phyloP scores from a whole-genome alignment of 352 stramenopile species.

The Pythium vanterpoolii region DNA sequence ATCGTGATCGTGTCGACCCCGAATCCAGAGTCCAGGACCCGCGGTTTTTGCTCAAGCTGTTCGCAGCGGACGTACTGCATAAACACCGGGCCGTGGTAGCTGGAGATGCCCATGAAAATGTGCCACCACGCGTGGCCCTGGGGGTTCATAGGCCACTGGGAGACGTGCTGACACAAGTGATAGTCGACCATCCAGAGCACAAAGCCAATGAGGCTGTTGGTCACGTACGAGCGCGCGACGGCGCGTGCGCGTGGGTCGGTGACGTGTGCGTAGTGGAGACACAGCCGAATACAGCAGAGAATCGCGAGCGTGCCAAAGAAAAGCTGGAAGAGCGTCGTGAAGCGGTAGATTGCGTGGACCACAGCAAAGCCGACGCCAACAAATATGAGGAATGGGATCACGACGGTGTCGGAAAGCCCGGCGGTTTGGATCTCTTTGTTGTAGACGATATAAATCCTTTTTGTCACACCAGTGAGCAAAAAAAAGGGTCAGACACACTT shows the following conservation, averaged over 20 bases:
- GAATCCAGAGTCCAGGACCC: slow-evolving; percentile 45
- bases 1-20: slow-evolving; percentile 74
- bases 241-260: slow-evolving; percentile 46
- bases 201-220: slow-evolving; percentile 57
- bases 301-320: slow-evolving; percentile 72
- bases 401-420: slow-evolving; percentile 36
- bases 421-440: slow-evolving; percentile 61
- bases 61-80: slow-evolving; percentile 86
- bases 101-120: slow-evolving; percentile 78
- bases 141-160: slow-evolving; percentile 58
- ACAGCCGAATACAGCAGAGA: slow-evolving; percentile 55
- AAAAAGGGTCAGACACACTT: not conserved
- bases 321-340: slow-evolving; percentile 73
- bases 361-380: slow-evolving; percentile 66
- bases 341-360: slow-evolving; percentile 70
- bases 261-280: slow-evolving; percentile 57
- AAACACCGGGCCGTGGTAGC: slow-evolving; percentile 77
- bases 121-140: slow-evolving; percentile 86
- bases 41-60: slow-evolving; percentile 60
- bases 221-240: slow-evolving; percentile 61
- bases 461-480: not conserved
- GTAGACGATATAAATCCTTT: slow-evolving; percentile 81
- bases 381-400: slow-evolving; percentile 46
- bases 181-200: slow-evolving; percentile 80
- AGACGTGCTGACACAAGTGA: slow-evolving; percentile 61